Evolutionary conservation across 805 yeast genomes (phyloP).

Genomic region (Wickerhamomyces rabaulensis): DNA sequence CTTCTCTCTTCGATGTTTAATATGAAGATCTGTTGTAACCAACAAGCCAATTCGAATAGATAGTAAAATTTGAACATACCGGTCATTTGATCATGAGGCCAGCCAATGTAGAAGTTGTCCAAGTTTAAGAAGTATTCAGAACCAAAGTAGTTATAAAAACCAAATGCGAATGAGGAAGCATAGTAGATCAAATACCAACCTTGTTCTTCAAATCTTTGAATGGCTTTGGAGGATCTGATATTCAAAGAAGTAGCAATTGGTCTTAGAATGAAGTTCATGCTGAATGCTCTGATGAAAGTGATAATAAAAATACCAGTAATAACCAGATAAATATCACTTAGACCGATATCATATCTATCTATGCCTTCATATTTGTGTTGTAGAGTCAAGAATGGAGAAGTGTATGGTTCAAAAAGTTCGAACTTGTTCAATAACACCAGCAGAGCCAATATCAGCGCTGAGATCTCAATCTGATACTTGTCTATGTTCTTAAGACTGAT

Average conservation of each 20-base stretch:
- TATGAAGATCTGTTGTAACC: slow-evolving; percentile 77
- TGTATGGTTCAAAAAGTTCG: slow-evolving; percentile 23
- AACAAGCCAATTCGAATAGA: slow-evolving; percentile 63
- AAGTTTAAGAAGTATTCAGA: slow-evolving; percentile 58
- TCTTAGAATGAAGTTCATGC: slow-evolving; percentile 51
- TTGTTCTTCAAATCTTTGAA: slow-evolving; percentile 78
- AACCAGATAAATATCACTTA: slow-evolving; percentile 50
- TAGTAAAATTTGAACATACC: slow-evolving; percentile 60
- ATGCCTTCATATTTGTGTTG: slow-evolving; percentile 32
- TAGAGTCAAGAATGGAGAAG: slow-evolving; percentile 34
- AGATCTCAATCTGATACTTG: slow-evolving; percentile 25
- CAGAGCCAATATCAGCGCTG: slow-evolving; percentile 17
- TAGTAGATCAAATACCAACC: slow-evolving; percentile 71
- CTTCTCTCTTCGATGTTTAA: slow-evolving; percentile 73
- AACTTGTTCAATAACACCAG: slow-evolving; percentile 22
- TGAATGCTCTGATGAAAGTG: slow-evolving; percentile 52
- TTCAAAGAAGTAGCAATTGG: slow-evolving; percentile 48
- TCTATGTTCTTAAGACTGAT: slow-evolving; percentile 16
- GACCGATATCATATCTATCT: slow-evolving; percentile 46
- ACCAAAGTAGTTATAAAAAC: slow-evolving; percentile 48
- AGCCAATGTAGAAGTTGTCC: slow-evolving; percentile 53
- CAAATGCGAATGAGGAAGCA: slow-evolving; percentile 47
- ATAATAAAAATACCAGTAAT: slow-evolving; percentile 49
- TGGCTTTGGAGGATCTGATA: slow-evolving; percentile 45
- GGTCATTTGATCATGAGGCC: slow-evolving; percentile 69